Percentiles rank a stretch among this genome's conserved stretches.
Conservation (phyloP, 495 filamentous ascomycete species). For the Podospora pseudoanserina region DNA sequence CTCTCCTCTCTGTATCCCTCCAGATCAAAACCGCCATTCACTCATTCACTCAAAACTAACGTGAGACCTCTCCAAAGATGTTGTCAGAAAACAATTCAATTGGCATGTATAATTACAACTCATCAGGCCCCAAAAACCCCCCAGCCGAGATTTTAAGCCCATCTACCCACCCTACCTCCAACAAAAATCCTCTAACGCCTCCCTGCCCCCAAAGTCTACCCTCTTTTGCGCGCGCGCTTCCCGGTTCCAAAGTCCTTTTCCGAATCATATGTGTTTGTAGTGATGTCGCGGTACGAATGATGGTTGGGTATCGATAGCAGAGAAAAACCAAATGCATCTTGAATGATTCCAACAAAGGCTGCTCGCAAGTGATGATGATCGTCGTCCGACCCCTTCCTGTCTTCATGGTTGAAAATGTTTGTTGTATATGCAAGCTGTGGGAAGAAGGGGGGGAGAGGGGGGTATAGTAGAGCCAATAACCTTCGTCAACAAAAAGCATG, state of each 20-base stretch:
- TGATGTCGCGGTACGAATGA: neutral
- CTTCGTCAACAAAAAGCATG: constrained; percentile 1
- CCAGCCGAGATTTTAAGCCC: neutral
- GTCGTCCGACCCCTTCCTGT: neutral
- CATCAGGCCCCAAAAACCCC: neutral
- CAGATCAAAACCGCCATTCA: neutral
- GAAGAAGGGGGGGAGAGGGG: neutral
- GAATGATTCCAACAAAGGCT: neutral
- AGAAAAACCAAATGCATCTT: neutral
- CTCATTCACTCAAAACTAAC: neutral
- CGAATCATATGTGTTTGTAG: neutral
- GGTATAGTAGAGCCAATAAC: constrained; percentile 2
- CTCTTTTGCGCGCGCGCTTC: neutral
- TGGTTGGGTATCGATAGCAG: neutral
- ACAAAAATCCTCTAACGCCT: neutral
- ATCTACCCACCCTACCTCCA: neutral
- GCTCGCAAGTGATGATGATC: neutral
- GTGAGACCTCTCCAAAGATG: neutral
- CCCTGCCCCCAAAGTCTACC: neutral
- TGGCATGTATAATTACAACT: neutral
- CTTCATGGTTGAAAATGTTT: neutral
- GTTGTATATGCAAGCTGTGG: neutral
- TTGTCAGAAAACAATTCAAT: neutral
- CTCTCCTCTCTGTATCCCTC: neutral
- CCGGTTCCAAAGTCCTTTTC: neutral